Conservation (phyloP, 106 monocot genomes). For the Ottelia alismoides region DNA sequence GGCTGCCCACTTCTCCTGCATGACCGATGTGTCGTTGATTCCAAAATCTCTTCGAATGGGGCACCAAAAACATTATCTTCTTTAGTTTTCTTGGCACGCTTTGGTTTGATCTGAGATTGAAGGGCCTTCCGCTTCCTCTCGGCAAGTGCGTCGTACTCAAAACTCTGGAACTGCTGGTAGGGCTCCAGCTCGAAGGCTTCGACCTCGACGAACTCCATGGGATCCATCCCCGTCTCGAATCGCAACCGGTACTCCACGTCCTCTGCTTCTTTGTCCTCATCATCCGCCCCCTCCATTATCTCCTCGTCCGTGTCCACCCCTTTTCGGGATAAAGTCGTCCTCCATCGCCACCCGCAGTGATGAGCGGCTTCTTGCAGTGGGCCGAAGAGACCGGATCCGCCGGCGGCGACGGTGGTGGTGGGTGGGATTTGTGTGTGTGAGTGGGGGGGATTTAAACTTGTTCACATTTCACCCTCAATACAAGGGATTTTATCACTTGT, state of each 20-base stretch:
- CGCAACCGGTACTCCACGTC: slow-evolving; percentile 20
- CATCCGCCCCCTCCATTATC: slow-evolving; percentile 10
- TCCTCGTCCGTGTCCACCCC: not conserved
- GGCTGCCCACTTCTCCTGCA: slow-evolving; percentile 27
- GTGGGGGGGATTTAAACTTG: too few species aligned
- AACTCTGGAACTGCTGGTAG: slow-evolving; percentile 39
- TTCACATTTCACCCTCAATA: too few species aligned
- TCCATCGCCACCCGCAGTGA: too few species aligned
- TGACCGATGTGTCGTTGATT: slow-evolving; percentile 57
- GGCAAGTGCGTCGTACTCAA: slow-evolving; percentile 64
- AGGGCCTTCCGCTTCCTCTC: slow-evolving; percentile 60
- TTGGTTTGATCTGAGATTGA: not conserved
- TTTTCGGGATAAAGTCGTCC: too few species aligned
- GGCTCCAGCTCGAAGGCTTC: slow-evolving; percentile 23
- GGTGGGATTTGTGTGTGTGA: too few species aligned
- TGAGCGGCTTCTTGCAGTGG: too few species aligned
- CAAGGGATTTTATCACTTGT: too few species aligned
- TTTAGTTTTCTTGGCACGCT: slow-evolving; percentile 29
- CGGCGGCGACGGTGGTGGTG: too few species aligned
- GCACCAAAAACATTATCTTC: slow-evolving; percentile 54
- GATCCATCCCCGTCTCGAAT: slow-evolving; percentile 34
- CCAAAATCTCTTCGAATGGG: slow-evolving; percentile 68
- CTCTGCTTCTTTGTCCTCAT: slow-evolving; percentile 21
- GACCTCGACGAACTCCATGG: slow-evolving; percentile 31
- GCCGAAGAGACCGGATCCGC: too few species aligned